Conservation (phyloP, 1,139 yeast genomes). For the Zygosaccharomyces sapae region DNA sequence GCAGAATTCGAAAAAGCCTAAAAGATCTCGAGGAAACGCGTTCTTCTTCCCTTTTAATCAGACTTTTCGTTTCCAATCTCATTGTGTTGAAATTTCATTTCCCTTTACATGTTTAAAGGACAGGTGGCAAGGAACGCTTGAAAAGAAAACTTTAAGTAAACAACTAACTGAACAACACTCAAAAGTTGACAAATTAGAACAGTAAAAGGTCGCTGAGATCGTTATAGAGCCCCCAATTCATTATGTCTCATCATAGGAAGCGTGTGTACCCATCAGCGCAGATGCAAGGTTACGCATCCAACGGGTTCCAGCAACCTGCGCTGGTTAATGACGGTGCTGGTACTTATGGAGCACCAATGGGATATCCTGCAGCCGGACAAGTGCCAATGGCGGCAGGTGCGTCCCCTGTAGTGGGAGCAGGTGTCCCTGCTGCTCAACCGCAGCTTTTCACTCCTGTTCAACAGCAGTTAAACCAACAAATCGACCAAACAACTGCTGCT, state of each 20-base stretch:
- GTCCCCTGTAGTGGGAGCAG: conserved; percentile 4
- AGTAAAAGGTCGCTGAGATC: neutral
- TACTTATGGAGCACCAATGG: conserved; percentile 10
- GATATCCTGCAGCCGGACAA: conserved; percentile 12
- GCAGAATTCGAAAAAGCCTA: neutral
- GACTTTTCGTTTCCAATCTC: neutral
- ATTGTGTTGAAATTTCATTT: conserved; percentile 4
- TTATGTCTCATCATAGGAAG: conserved; percentile 39
- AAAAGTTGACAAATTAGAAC: too few relatives aligned
- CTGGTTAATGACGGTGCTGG: conserved; percentile 12
- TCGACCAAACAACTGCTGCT: conserved; percentile 30
- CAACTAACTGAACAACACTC: neutral
- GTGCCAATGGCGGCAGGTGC: conserved; percentile 12
- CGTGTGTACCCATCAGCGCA: conserved; percentile 43
- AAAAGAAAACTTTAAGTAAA: conserved; percentile 1
- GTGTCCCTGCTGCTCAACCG: conserved; percentile 14
- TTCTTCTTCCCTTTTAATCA: neutral
- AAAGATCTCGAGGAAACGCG: neutral
- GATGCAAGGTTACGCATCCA: conserved; percentile 28
- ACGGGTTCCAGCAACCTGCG: conserved; percentile 15
- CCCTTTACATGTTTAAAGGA: neutral
- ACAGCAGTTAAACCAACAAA: conserved; percentile 32
- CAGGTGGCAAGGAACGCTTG: conserved; percentile 4
- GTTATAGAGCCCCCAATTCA: neutral
- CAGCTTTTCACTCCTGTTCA: conserved; percentile 29